Conservation (phyloP, 768 basidiomycete species). For the Lactifluus pinguis region DNA sequence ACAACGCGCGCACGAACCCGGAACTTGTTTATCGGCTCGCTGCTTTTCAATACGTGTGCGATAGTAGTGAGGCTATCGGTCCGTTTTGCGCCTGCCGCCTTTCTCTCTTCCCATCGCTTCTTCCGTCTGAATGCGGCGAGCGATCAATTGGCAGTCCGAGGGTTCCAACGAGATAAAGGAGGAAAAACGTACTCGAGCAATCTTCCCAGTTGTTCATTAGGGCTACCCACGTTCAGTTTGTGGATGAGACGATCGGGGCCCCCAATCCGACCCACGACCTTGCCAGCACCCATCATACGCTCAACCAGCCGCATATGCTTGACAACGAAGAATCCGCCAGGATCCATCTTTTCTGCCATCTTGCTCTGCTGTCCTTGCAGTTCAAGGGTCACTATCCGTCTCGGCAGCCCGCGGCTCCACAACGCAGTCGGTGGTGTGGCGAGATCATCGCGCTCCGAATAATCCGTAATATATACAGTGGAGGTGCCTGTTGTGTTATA, state of each 20-base stretch:
- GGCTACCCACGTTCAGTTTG: constrained; percentile 6
- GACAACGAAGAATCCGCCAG: constrained; percentile 14
- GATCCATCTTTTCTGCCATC: constrained; percentile 9
- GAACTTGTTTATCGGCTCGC: constrained; percentile 6
- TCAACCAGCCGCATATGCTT: constrained; percentile 16
- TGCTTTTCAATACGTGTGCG: neutral
- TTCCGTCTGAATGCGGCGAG: constrained; percentile 1
- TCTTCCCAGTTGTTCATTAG: constrained; percentile 9
- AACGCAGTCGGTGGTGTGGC: neutral
- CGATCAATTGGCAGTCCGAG: neutral
- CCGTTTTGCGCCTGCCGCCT: neutral
- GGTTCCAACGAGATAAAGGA: neutral
- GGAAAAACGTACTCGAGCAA: constrained; percentile 6
- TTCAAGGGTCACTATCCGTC: constrained; percentile 12
- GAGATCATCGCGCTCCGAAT: constrained; percentile 14
- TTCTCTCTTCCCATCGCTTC: constrained; percentile 1
- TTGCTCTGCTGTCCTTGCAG: constrained; percentile 15
- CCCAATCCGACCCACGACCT: constrained; percentile 12
- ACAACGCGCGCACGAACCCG: constrained; percentile 15
- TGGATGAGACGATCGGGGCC: constrained; percentile 19
- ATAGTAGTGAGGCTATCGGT: constrained; percentile 10
- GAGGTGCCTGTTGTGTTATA: constrained; percentile 10
- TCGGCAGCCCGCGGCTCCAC: constrained; percentile 4
- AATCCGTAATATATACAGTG: constrained; percentile 15
- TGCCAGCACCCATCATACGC: constrained; percentile 1